Percentiles rank a stretch among this genome's conserved stretches.
Evolutionary conservation across 129 eudicot genomes (phyloP).

Genomic region (Pulicaria dysenterica): DNA sequence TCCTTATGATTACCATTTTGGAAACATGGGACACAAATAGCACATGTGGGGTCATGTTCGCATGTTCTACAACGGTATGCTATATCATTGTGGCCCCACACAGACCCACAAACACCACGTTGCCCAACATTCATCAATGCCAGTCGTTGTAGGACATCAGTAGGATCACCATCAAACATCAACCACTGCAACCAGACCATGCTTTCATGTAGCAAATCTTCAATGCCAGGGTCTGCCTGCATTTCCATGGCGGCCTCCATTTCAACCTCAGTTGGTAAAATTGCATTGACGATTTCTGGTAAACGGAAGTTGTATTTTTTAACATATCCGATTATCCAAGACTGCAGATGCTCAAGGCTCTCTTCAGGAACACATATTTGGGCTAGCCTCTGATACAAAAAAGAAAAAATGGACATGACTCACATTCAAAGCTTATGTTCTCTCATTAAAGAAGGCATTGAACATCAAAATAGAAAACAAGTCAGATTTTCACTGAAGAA

Average conservation of each 20-base stretch:
- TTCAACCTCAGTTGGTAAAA: conserved; percentile 73
- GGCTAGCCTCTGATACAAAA: conserved; percentile 71
- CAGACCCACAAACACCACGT: conserved; percentile 96
- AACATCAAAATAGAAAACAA: conserved; percentile 7
- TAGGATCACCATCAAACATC: conserved; percentile 88
- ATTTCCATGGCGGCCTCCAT: conserved; percentile 43
- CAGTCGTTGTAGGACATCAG: conserved; percentile 46
- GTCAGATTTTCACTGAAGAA: not conserved
- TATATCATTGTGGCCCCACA: conserved; percentile 93
- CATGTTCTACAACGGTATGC: conserved; percentile 97
- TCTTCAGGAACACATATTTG: conserved; percentile 61
- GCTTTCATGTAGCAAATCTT: conserved; percentile 62
- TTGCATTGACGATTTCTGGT: conserved; percentile 54
- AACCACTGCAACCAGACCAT: conserved; percentile 94
- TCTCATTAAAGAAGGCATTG: not conserved
- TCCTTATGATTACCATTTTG: conserved; percentile 87
- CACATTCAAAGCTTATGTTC: not conserved
- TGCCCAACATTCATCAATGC: conserved; percentile 56
- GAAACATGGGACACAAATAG: conserved; percentile 96
- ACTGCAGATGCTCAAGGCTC: conserved; percentile 50
- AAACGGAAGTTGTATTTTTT: conserved; percentile 45
- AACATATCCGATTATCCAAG: conserved; percentile 55
- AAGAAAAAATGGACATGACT: not conserved
- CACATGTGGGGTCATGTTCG: conserved; percentile 98
- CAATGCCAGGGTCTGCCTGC: conserved; percentile 40